phyloP scores from a whole-genome alignment of 768 basidiomycete genomes.

The Lentinula boryana region DNA sequence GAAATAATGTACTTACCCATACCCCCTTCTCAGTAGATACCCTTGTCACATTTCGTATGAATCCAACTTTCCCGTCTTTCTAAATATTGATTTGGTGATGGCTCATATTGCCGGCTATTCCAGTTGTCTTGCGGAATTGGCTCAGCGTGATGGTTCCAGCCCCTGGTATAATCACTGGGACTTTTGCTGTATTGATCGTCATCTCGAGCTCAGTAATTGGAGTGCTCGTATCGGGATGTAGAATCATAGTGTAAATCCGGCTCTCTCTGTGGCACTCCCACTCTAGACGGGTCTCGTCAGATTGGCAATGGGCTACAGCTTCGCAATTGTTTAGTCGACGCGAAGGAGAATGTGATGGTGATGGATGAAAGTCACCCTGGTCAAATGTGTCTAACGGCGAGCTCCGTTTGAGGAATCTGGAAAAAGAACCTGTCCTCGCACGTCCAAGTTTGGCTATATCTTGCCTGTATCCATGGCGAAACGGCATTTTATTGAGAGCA shows the following conservation, averaged over 20 bases:
- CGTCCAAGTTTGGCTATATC: no score
- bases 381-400: no score
- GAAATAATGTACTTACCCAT: no score
- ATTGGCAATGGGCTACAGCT: neutral
- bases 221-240: neutral
- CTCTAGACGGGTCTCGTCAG: neutral
- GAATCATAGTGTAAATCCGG: neutral
- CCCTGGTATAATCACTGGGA: neutral
- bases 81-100: neutral
- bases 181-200: neutral
- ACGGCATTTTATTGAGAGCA: neutral
- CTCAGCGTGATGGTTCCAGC: neutral
- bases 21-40: no score
- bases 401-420: no score
- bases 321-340: neutral
- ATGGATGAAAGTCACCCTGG: conserved; percentile 7
- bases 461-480: no score
- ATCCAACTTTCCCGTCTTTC: neutral
- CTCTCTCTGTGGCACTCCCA: neutral
- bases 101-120: neutral
- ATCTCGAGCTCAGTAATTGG: neutral
- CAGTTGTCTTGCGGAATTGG: neutral
- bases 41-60: no score
- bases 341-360: neutral
- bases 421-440: no score